Percentiles rank a stretch among this genome's conserved stretches.
Conservation (phyloP, 495 filamentous ascomycete species). For the Aspergillus heteromorphus region DNA sequence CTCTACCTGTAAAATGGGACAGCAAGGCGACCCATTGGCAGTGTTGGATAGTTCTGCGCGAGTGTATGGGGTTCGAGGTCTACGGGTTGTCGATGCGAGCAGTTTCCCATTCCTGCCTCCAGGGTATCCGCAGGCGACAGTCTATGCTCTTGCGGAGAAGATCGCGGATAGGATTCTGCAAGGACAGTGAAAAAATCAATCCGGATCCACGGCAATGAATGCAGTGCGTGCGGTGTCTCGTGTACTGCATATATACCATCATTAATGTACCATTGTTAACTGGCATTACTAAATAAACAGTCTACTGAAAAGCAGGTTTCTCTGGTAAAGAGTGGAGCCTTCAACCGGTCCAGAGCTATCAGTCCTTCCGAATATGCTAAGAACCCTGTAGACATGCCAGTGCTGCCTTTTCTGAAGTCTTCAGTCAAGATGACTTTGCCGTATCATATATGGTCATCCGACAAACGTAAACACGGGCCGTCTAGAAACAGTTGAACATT, state of each 20-base stretch:
- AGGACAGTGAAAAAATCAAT: not conserved
- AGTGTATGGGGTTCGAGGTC: slow-evolving; percentile 41
- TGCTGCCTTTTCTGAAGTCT: too few relatives aligned
- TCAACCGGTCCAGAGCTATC: not conserved
- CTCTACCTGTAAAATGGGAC: slow-evolving; percentile 46
- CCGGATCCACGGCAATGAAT: not conserved
- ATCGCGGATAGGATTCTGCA: slow-evolving; percentile 45
- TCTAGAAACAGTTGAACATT: slow-evolving; percentile 6
- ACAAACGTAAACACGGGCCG: not conserved
- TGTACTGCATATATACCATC: not conserved
- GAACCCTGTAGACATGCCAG: too few relatives aligned
- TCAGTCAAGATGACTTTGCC: too few relatives aligned
- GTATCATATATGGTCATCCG: not conserved
- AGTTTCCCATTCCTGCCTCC: slow-evolving; percentile 47
- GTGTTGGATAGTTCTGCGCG: slow-evolving; percentile 44
- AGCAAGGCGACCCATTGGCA: slow-evolving; percentile 34
- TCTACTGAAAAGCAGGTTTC: too few relatives aligned
- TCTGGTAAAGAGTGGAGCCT: not conserved
- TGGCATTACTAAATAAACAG: not conserved
- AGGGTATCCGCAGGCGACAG: slow-evolving; percentile 44
- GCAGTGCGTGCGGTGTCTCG: not conserved
- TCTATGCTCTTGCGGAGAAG: slow-evolving; percentile 54
- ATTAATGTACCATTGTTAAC: not conserved
- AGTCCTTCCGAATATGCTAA: not conserved
- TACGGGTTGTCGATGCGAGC: slow-evolving; percentile 51